Conservation (phyloP, 73 alveolate species). For the Uronychia binucleata region DNA sequence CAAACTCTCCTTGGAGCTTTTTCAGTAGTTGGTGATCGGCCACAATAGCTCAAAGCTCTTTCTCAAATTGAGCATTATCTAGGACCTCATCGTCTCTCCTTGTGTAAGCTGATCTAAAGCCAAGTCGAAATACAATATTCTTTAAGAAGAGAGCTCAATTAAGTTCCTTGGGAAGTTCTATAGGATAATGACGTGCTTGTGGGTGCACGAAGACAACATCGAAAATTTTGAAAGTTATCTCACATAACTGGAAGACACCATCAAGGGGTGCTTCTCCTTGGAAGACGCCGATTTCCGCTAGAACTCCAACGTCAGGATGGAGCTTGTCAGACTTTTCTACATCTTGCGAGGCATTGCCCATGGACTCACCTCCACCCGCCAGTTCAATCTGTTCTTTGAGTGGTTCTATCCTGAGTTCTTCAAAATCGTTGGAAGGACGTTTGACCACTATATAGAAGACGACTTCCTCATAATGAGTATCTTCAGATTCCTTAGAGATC, state of each 20-base stretch:
- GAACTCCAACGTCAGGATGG: not conserved
- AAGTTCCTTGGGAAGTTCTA: conserved; percentile 36
- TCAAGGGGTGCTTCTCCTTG: not conserved
- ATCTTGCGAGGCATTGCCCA: conserved; percentile 37
- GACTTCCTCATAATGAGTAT: conserved; percentile 26
- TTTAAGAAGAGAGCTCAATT: conserved; percentile 15
- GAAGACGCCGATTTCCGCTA: not conserved
- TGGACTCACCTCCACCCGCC: conserved; percentile 20
- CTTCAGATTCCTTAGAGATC: conserved; percentile 36
- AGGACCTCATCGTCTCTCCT: not conserved
- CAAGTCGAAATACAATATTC: conserved; percentile 33
- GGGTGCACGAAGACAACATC: conserved; percentile 48
- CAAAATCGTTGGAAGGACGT: conserved; percentile 18
- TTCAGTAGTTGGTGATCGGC: not conserved
- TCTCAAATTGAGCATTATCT: not conserved
- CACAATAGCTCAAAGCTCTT: conserved; percentile 3
- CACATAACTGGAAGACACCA: conserved; percentile 13
- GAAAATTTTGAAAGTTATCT: conserved; percentile 43
- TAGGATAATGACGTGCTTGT: conserved; percentile 19
- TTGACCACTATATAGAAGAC: conserved; percentile 17
- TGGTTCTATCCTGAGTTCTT: conserved; percentile 65
- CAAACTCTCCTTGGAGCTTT: not conserved
- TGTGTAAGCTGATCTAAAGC: not conserved
- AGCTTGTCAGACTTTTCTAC: conserved; percentile 30
- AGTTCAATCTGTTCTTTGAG: conserved; percentile 49